Percentiles rank a stretch among this genome's conserved stretches.
These are phyloP conservation scores for Serendipita sp. DNA, from an alignment of 768 basidiomycete genomes.

Conservation along the genomic window DNA sequence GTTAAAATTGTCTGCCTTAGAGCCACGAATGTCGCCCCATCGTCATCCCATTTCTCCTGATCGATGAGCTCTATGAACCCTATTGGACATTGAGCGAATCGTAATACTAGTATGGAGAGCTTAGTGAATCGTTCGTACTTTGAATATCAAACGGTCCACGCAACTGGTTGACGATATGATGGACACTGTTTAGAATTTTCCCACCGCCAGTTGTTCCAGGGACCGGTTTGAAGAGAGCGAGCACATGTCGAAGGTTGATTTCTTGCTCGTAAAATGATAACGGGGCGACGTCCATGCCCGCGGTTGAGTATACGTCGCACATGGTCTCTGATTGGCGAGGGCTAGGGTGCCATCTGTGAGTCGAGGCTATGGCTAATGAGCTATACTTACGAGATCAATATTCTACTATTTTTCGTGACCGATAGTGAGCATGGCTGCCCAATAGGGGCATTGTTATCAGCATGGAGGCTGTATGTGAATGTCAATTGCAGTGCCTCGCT, in stretches of 20 bases:
- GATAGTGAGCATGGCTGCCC: no score
- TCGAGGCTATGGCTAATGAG: no score
- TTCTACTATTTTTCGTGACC: no score
- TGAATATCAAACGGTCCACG: background rate
- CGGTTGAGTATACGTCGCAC: no score
- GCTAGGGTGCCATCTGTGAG: no score
- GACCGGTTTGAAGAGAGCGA: background rate
- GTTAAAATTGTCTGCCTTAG: constrained; percentile 1
- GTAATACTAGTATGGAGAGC: background rate
- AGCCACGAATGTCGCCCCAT: background rate
- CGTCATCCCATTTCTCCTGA: background rate
- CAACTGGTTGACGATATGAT: background rate
- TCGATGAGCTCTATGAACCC: background rate
- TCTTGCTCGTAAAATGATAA: background rate
- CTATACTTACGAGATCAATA: no score
- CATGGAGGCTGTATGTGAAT: no score
- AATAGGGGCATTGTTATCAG: no score
- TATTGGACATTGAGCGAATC: background rate
- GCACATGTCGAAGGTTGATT: background rate
- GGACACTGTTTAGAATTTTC: background rate
- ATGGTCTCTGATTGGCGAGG: no score
- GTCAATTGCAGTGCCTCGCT: no score
- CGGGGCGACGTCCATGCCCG: no score
- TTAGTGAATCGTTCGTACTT: background rate
- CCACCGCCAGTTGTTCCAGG: background rate